phyloP scores from a whole-genome alignment of 805 yeast genomes.

The Cephaloascus fragrans region DNA sequence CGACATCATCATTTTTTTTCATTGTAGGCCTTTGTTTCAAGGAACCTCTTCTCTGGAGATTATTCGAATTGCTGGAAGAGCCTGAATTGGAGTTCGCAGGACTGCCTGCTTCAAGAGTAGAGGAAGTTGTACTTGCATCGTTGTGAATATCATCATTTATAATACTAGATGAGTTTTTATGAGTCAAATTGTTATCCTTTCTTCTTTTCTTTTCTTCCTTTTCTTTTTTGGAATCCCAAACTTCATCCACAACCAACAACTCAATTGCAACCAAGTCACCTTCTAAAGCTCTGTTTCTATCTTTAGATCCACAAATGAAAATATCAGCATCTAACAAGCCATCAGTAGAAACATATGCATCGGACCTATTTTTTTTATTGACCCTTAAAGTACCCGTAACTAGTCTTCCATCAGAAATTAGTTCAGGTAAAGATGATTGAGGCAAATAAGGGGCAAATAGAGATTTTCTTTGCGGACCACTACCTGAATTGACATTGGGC shows the following conservation, averaged over 20 bases:
- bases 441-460: slow-evolving; percentile 95
- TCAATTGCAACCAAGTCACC: slow-evolving; percentile 97
- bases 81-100: slow-evolving; percentile 15
- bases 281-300: slow-evolving; percentile 93
- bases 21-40: slow-evolving; percentile 92
- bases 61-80: slow-evolving; percentile 13
- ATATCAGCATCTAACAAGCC: slow-evolving; percentile 94
- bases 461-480: slow-evolving; percentile 49
- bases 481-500: slow-evolving; percentile 30
- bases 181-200: slow-evolving; percentile 43
- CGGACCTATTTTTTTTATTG: slow-evolving; percentile 92
- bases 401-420: slow-evolving; percentile 80
- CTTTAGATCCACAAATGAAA: slow-evolving; percentile 96
- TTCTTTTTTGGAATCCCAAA: slow-evolving; percentile 93
- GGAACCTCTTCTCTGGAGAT: slow-evolving; percentile 73
- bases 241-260: slow-evolving; percentile 89
- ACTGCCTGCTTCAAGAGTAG: slow-evolving; percentile 15
- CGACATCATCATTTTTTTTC: slow-evolving; percentile 96
- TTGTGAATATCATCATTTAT: slow-evolving; percentile 65
- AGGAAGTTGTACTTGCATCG: slow-evolving; percentile 65
- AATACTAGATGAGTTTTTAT: slow-evolving; percentile 22
- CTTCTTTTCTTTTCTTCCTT: slow-evolving; percentile 96
- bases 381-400: slow-evolving; percentile 92
- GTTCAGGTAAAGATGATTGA: slow-evolving; percentile 82
- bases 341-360: slow-evolving; percentile 97